Evolutionary conservation across 441 rosid species (phyloP), one percentile per base, ranked within the genome.

Genomic region (Gossypium trilobum): DNA sequence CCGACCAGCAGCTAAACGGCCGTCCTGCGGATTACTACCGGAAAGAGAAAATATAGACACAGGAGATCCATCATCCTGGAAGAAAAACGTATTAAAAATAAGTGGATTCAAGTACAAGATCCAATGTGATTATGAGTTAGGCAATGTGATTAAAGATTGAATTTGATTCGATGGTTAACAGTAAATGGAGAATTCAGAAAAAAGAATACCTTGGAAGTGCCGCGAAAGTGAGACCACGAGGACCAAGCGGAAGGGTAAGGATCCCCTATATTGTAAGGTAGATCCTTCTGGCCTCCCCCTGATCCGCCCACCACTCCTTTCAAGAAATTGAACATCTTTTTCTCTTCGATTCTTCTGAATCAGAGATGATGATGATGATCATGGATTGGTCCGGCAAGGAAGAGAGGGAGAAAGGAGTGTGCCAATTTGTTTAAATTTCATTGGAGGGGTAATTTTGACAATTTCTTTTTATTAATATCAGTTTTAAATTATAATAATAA

Each of bases 261-360:
- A 44, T 89, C 97, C 67, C 94, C 95, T 39, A 95, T 86, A 81
- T 85, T 87, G 78, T 92, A 95, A 52, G 99, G 99, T 33, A 95
- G 93, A 91, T 95, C 96, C 82, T 92, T 95, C 19, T 88, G 81
- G 14, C 96, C 97, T 20, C 97, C 62, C 5, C 93, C 97, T 71
- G 99, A 95, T 88, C 97, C 99, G 64, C 72, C 91, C 23, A 92
- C 99, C 61, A 91, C 99, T 77, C 87, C 97, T 64, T 95, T 92
- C 76, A 95, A 69, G 83, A 95, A 95, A 80, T 92, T 91, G 17
- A 95, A 82, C 97, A 95, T 95, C 69, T 76, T 78, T 33, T 17
- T 44, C 33, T 7, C 33, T 25, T 7, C 31, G 13, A 58, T n/a
- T 56, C 60, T 27, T 56, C 31, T 56, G 60, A 56, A 56, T 56